These are phyloP conservation scores for Gracilaria caudata DNA, from an alignment of 23 red algal species.

Conservation along the genomic window DNA sequence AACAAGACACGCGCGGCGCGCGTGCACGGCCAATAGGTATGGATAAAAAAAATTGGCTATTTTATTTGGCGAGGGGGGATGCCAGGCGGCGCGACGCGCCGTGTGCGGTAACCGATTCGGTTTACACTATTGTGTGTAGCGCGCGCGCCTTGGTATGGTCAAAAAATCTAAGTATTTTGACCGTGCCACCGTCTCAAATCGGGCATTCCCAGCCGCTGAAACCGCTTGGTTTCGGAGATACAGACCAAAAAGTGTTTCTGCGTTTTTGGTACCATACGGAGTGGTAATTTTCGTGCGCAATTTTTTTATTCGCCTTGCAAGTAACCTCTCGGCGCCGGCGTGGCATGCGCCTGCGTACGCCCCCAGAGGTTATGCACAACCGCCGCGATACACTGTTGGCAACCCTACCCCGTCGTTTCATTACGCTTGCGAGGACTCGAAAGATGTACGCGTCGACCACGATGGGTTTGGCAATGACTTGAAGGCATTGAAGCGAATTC, in stretches of 20 bases:
- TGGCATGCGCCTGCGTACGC: background rate
- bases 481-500: no score
- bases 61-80: no score
- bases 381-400: no score
- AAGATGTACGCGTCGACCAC: no score
- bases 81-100: background rate
- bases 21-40: no score
- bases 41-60: no score
- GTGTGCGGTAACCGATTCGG: background rate
- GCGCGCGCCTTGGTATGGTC: background rate
- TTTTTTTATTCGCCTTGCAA: background rate
- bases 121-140: slow-evolving; percentile 12
- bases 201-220: background rate
- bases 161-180: slow-evolving; percentile 12
- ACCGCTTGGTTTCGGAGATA: slow-evolving; percentile 1
- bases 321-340: background rate
- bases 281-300: background rate
- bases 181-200: background rate
- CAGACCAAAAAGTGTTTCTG: background rate
- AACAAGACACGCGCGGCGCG: no score
- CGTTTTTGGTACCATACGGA: background rate
- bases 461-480: no score
- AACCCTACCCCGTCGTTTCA: no score
- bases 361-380: no score
- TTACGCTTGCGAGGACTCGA: no score